Evolutionary conservation across 2,329 filamentous ascomycete genomes (phyloP), one percentile per base, ranked within the genome.

Genomic region (Magnaporthiopsis rhizophila): DNA sequence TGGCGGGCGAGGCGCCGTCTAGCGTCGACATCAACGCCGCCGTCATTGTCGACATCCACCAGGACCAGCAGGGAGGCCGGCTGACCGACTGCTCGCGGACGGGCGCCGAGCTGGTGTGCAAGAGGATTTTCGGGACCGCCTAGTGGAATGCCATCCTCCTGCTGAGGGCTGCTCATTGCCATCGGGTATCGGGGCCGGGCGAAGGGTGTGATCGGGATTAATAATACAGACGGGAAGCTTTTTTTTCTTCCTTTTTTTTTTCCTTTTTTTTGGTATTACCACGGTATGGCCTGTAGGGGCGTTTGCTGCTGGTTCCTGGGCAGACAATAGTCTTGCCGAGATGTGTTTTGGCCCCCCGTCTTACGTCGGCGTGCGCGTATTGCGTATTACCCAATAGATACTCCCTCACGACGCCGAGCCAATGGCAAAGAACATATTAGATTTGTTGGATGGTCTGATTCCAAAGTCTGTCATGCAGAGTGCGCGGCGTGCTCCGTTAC

Each of bases 11-110:
- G 4, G 13, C 28, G 26, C n/a, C 53, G 15, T 9, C 32, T 11
- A n/a, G n/a, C 7, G 11, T 59, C 34, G 30, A 24, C 62, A 11
- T 63, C 18, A 56, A 63, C 15, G 11, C n/a, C 9, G 62, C 56
- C n/a, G 36, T 18, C n/a, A n/a, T 63, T 5, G 9, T 58, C 50
- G 34, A 63, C 53, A 58, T 63, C 24, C 15, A 15, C 13, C 53
- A 38, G 8, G 53, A 45, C 18, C 12, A 24, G 30, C 62, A 63
- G 32, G 62, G 62, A 6, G 62, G 62, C 30, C 30, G 21, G 62
- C 56, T 63, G 34, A 59, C 62, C 12, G 62, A 59, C 34, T 63
- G 62, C 57, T 8, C 12, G 21, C 32, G 26, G n/a, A 63, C 62
- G 12, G 45, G 45, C 28, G 62, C 13, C 26, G 26, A 56, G 53